Evolutionary conservation across 163 green algal genomes (phyloP), one percentile per base, ranked within the genome.

Genomic region (Chlorella variabilis): DNA sequence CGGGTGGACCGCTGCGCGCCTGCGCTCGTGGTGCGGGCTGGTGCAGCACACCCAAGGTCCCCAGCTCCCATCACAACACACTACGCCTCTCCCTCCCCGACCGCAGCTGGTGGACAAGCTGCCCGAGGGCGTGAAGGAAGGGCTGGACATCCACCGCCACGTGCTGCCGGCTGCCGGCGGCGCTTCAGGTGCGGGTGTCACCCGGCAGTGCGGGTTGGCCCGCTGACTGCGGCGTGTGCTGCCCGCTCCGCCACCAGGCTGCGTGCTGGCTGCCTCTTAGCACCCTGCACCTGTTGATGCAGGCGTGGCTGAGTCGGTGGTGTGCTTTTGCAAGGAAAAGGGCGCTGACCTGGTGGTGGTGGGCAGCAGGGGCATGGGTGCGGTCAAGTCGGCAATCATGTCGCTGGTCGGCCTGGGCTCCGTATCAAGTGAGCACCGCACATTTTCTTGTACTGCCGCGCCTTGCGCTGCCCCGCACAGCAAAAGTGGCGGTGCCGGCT

Each of bases 321-420:
- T 87, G 45, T 54, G 49, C 48, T 86, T 83, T 63, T 79, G 61
- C 62, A 85, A 90, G 65, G 41, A 73, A 33, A 71, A 85, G 56
- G 38, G 59, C 17, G 84, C 84, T 5, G 87, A 90, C 48, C 27
- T 91, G 36, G 65, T 91, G 71, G 84, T 89, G 71, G 58, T 84
- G 29, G 88, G 88, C 74, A 85, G 75, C 83, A 79, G 88, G 13
- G 87, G 87, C 45, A 89, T 91, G 87, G 86, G 86, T 54, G 82
- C 88, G 25, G 77, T 85, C 23, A 83, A 86, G 54, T 78, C 83
- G 42, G 76, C 59, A 4, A 54, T 92, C n/a, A 81, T 92, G 82
- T 79, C 66, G 3, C 63, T 92, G 20, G 80, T 92, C 45, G 88
- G 88, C 27, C 81, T 92, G 71, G 88, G 88, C 48, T 83, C 58